Percentiles rank a stretch among this genome's conserved stretches.
These are phyloP conservation scores for Phylloporus scabripes DNA, from an alignment of 768 basidiomycete species.

Conservation along the genomic window DNA sequence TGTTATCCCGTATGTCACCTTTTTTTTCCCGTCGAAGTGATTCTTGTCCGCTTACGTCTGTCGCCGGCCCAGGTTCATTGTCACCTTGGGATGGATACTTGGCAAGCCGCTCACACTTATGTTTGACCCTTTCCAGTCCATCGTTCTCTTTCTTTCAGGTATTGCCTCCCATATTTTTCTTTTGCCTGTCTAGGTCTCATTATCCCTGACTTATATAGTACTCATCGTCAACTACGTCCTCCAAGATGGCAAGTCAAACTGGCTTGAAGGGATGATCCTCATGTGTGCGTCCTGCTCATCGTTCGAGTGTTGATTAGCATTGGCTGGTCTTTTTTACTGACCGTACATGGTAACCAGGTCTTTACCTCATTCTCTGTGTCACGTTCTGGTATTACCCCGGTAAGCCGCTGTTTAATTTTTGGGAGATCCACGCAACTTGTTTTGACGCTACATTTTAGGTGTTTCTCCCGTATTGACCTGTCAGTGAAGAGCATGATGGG, in stretches of 20 bases:
- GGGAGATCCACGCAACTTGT: neutral
- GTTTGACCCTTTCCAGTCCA: constrained; percentile 84
- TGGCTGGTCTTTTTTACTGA: neutral
- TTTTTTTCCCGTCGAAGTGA: neutral
- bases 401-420: constrained; percentile 12
- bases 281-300: constrained; percentile 41
- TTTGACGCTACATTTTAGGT: constrained; percentile 11
- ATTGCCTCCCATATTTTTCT: constrained; percentile 6
- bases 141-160: constrained; percentile 20
- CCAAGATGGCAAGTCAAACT: constrained; percentile 84
- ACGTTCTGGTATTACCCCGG: constrained; percentile 52
- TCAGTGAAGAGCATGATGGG: neutral
- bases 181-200: neutral
- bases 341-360: constrained; percentile 28
- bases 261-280: constrained; percentile 86
- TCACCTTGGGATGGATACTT: constrained; percentile 76
- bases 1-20: constrained; percentile 52
- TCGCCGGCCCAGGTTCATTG: constrained; percentile 50
- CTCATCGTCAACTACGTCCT: constrained; percentile 83
- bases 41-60: constrained; percentile 6
- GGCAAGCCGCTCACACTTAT: constrained; percentile 74
- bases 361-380: constrained; percentile 53
- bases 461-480: neutral
- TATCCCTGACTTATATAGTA: constrained; percentile 36
- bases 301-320: neutral